Base-by-base conservation (phyloP, 352 stramenopile species). In the Globisporangium rhizosaccharum region DNA sequence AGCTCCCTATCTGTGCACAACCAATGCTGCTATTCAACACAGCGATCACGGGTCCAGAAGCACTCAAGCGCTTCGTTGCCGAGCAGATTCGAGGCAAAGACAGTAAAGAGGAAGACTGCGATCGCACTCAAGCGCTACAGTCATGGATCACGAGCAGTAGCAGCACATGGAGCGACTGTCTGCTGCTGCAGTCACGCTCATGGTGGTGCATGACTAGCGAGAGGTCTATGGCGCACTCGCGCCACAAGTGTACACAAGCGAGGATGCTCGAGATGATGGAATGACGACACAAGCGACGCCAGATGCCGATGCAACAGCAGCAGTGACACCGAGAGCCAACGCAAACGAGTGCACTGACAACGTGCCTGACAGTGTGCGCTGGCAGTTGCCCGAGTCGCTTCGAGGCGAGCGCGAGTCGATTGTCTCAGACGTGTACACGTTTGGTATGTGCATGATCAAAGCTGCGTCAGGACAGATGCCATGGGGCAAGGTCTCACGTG, bases 371-470 rank as follows among this genome's bases (percentile, higher is more conserved):
- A 51, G 46, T 20, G 20, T 51, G 46, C 46, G n/a, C 9, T 51
- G 46, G 46, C n/a, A 36, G n/a, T 51, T 20, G 7, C 46, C 46
- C 6, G 46, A 51, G 46, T 51, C 46, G n/a, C 17, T 51, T 9
- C 20, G 20, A 5, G 46, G 46, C 17, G 46, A 33, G 12, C 12
- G 10, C 46, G 26, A 51, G 49, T 26, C 49, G 15, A 11, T 10
- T 7, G 28, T 28, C 1, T 57, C 52, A 7, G 52, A 50, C 37
- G 52, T 57, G 9, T 57, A 36, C 47, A 18, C 36, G 52, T 57
- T 57, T 28, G 37, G 36, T 37, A 49, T 57, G 39, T 57, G 52
- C 39, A 49, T 57, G 5, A 17, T 57, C 7, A 20, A 57, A 33
- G 52, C 37, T 9, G 52, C 28, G 37, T 33, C 52, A 14, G 37